Base-by-base conservation (phyloP, 1,284 basidiomycete genomes). In the Gymnopus androsaceus region DNA sequence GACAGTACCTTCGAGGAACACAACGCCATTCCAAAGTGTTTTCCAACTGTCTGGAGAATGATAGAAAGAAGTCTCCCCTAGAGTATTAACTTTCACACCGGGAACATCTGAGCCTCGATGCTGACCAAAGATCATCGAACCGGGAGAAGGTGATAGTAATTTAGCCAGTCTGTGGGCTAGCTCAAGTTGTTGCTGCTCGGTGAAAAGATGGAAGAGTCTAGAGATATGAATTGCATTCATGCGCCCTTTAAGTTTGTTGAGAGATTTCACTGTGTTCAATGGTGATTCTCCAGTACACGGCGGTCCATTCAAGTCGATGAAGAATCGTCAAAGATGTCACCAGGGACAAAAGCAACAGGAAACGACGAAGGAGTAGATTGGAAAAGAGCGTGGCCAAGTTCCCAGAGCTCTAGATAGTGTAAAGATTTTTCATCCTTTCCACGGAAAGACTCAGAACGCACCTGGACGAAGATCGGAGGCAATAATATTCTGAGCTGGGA, bases 181-280 rank as follows among this genome's bases (percentile, higher is more conserved):
- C 33, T 69, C 54, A 8, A 63, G 49, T 63, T 83, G 81, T 42
- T 72, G 56, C 38, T 67, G 67, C 61, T 80, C 74, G 53, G 66
- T 59, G 66, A 82, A 82, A 25, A 82, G 71, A 63, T 83, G 80
- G 62, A 82, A 81, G 60, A 82, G 72, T 4, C 72, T 66, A 9
- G 75, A 73, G 2, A 74, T 70, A 61, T 80, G 72, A 25, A 82
- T 76, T 4, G 68, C 75, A 27, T 76, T 72, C 38, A 77, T 64
- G 56, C 72, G 72, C 6, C 76, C 75, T 49, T 71, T 73, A 0
- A 82, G 67, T 3, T 75, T 74, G 12, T 68, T 77, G 25, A 82
- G 67, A 14, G 70, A 70, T 25, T 36, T 51, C 3, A 37, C n/a
- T 23, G 49, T 37, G 11, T 59, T 69, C 33, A 81, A 54, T 2